Base-by-base conservation (phyloP, 768 basidiomycete species). In the Lentinus brumalis region DNA sequence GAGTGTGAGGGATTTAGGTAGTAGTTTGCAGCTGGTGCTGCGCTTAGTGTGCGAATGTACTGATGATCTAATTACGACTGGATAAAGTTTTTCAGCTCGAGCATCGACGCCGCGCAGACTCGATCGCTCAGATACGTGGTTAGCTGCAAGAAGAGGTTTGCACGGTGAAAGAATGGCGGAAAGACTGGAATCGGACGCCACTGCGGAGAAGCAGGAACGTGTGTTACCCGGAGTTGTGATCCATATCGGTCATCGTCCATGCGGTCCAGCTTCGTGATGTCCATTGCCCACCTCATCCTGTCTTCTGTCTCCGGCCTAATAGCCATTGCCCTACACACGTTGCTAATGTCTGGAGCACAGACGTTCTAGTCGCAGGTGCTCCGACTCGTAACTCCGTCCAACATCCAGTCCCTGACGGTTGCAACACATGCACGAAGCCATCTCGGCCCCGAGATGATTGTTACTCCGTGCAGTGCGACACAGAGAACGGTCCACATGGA, bases 1-100 rank as follows among this genome's bases (percentile, higher is more conserved):
- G 26, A 10, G 31, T 21, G 60, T 31, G 4, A 41, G 42, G 46
- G 15, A 53, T 42, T 40, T 35, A 12, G 50, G 18, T 35, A 50
- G 50, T n/a, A 50, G 50, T n/a, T 40, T 53, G 41, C 39, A 31
- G 50, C 31, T 35, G 51, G 60, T 16, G 53, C 59, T 56, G 54
- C 54, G 41, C 38, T 39, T n/a, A n/a, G 30, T 44, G 55, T 62
- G 58, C 60, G 50, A 50, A 58, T 55, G 53, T 61, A 59, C 44
- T 42, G 56, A 60, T 49, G 59, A 64, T 59, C 47, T 61, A 62
- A 59, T 61, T 14, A 56, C 41, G 61, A 42, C 57, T 52, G n/a
- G 53, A 35, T 62, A 42, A 50, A 56, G 15, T 38, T 21, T 47
- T 31, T 8, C n/a, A 40, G 16, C 35, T 35, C 18, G 51, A 31